These are phyloP conservation scores for Neurospora terricola DNA, from an alignment of 495 filamentous ascomycete genomes.

Conservation along the genomic window DNA sequence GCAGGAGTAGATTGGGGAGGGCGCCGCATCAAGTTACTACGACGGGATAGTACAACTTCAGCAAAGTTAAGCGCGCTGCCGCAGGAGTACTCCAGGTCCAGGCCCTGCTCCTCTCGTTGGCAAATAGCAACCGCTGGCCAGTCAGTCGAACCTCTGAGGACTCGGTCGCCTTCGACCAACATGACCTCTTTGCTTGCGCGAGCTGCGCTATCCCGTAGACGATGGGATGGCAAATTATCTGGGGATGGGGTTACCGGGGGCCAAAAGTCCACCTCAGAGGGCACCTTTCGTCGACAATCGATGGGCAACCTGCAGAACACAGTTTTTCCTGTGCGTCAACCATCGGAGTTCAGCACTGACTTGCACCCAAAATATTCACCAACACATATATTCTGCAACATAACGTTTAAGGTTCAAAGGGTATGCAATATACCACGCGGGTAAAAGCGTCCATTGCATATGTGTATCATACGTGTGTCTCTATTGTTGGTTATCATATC, in stretches of 20 bases:
- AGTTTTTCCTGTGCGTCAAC: not conserved
- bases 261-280: not conserved
- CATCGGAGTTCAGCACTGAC: not conserved
- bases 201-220: not conserved
- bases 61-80: constrained; percentile 2
- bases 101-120: not conserved
- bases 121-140: not conserved
- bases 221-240: not conserved
- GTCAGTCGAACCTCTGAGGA: not conserved
- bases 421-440: not conserved
- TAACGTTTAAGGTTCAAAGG: not conserved
- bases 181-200: not conserved
- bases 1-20: not conserved
- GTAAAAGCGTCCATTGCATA: not conserved
- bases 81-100: not conserved
- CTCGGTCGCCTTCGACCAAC: not conserved
- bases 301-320: not conserved
- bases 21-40: not conserved
- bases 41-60: not conserved
- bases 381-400: not conserved
- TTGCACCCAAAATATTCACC: not conserved
- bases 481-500: not conserved
- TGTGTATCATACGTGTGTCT: not conserved
- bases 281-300: not conserved
- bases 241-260: not conserved